Conservation (phyloP, 164 flowering plant species). For the Sedum album region DNA sequence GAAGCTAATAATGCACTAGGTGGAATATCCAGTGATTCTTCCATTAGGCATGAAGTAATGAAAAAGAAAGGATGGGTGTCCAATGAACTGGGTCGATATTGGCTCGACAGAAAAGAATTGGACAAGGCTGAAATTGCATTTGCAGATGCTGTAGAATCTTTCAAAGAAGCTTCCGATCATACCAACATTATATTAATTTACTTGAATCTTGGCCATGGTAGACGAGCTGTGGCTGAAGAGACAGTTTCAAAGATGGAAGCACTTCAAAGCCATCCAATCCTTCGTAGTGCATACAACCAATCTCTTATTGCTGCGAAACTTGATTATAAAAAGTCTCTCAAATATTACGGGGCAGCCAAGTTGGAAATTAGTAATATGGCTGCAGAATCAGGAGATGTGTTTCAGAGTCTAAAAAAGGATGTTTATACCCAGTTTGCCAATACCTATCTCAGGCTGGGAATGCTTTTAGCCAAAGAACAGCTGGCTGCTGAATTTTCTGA, state of each 20-base stretch:
- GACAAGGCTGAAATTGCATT: constrained; percentile 73
- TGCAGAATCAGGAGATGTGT: constrained; percentile 27
- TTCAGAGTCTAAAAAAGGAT: constrained; percentile 47
- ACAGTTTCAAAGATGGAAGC: constrained; percentile 52
- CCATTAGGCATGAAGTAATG: constrained; percentile 46
- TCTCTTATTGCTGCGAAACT: constrained; percentile 60
- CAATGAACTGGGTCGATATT: constrained; percentile 80
- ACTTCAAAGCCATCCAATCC: constrained; percentile 31
- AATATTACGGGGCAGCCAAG: constrained; percentile 74
- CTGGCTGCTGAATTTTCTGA: constrained; percentile 45
- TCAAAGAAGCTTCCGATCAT: constrained; percentile 66
- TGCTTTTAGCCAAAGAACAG: constrained; percentile 80
- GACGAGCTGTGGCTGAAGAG: constrained; percentile 87
- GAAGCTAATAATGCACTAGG: constrained; percentile 56
- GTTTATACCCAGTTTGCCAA: constrained; percentile 81
- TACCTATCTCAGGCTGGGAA: constrained; percentile 89
- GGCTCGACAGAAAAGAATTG: constrained; percentile 55
- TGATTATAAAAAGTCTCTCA: constrained; percentile 63
- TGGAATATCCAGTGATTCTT: constrained; percentile 36
- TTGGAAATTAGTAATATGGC: constrained; percentile 33
- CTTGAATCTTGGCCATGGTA: constrained; percentile 88
- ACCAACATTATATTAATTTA: constrained; percentile 71
- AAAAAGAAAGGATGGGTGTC: constrained; percentile 95
- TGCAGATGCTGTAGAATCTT: constrained; percentile 74
- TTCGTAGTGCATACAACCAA: constrained; percentile 44